Conservation (phyloP, 331 rosid genomes). For the Quercus phellos region DNA sequence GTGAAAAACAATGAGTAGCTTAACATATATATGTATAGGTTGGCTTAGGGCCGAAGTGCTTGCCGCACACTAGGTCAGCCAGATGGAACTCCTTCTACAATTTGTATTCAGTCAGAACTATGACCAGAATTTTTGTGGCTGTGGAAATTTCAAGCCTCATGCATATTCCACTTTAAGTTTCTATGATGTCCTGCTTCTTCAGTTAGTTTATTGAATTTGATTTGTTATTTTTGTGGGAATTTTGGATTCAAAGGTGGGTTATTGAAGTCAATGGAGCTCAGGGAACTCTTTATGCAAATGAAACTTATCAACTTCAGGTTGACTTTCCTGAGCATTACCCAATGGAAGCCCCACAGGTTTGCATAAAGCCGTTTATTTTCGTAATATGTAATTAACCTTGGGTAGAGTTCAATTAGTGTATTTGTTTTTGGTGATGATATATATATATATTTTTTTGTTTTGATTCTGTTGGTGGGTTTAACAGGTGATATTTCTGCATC, state of each 20-base stretch:
- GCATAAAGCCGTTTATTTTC: neutral
- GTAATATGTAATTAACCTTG: neutral
- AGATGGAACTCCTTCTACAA: too few species aligned
- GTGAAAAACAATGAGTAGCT: too few species aligned
- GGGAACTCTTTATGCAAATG: conserved; percentile 86
- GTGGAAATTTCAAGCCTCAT: too few species aligned
- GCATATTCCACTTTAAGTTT: neutral
- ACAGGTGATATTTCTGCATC: conserved; percentile 92
- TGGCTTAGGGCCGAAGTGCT: too few species aligned
- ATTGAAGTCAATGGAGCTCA: conserved; percentile 97
- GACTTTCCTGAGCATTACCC: conserved; percentile 99
- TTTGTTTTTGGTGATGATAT: conserved; percentile 8
- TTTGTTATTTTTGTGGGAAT: neutral
- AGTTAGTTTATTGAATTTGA: neutral
- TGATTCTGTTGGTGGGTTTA: conserved; percentile 14
- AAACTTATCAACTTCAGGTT: conserved; percentile 95
- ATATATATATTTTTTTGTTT: conserved; percentile 20
- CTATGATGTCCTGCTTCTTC: neutral
- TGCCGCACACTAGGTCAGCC: too few species aligned
- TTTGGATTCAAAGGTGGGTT: conserved; percentile 73
- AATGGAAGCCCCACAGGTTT: conserved; percentile 99
- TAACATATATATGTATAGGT: too few species aligned
- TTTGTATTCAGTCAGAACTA: too few species aligned
- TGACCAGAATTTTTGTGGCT: too few species aligned
- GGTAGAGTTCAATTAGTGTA: neutral